These are phyloP conservation scores for Neoascochyta sp. DNA, from an alignment of 2,329 filamentous ascomycete genomes.

Conservation along the genomic window DNA sequence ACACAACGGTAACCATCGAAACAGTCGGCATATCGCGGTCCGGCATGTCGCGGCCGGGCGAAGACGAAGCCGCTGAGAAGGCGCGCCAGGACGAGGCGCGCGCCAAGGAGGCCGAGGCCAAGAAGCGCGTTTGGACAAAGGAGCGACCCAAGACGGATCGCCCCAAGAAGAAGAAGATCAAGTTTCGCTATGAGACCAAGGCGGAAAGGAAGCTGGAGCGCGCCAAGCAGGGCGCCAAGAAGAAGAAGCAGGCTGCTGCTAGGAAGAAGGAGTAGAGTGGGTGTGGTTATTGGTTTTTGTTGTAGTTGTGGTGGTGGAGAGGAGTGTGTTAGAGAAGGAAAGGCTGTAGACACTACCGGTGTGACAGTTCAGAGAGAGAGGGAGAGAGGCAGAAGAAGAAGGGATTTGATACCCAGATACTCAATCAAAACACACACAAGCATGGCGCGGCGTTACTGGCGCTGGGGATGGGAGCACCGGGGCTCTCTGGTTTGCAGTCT, in stretches of 20 bases:
- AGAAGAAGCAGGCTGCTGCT: slow-evolving; percentile 64
- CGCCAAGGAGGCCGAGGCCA: slow-evolving; percentile 26
- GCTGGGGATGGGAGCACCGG: no score
- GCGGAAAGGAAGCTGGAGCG: slow-evolving; percentile 65
- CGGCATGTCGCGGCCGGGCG: slow-evolving; percentile 59
- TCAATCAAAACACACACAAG: no score
- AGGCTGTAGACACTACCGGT: no score
- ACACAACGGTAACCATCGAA: slow-evolving; percentile 91
- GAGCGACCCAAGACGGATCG: slow-evolving; percentile 46
- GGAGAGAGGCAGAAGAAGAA: no score
- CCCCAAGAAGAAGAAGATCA: slow-evolving; percentile 78
- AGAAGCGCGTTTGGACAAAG: slow-evolving; percentile 51
- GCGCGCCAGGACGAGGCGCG: slow-evolving; percentile 34
- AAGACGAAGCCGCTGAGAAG: slow-evolving; percentile 40
- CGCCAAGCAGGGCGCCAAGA: slow-evolving; percentile 63
- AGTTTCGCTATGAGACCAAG: slow-evolving; percentile 91
- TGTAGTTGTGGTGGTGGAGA: background rate
- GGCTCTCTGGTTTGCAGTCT: no score
- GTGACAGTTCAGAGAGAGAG: no score
- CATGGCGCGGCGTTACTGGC: no score
- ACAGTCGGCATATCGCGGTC: slow-evolving; percentile 76
- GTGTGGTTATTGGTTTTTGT: background rate
- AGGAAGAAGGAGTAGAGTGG: slow-evolving; percentile 42
- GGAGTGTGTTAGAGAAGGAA: no score
- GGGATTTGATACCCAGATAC: no score